Conservation (phyloP, 164 flowering plant species). For the Sextonia rubra region DNA sequence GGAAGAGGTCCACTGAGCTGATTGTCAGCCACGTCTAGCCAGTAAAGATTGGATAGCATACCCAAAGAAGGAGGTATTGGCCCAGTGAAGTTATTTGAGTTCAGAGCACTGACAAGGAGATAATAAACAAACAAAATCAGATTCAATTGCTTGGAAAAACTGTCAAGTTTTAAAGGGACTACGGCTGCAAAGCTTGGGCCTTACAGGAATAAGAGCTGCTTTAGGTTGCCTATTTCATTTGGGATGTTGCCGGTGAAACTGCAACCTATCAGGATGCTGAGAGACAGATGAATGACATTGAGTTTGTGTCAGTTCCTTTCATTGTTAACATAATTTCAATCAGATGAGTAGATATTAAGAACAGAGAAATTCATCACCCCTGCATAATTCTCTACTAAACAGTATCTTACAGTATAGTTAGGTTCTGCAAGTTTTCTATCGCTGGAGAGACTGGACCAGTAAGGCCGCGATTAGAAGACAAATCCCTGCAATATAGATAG, state of each 20-base stretch:
- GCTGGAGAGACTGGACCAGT: constrained; percentile 57
- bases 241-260: constrained; percentile 75
- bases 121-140: not conserved
- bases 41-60: constrained; percentile 62
- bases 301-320: not conserved
- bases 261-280: constrained; percentile 81
- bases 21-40: constrained; percentile 92
- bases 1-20: constrained; percentile 73
- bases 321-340: not conserved
- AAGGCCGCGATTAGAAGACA: constrained; percentile 67
- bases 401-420: constrained; percentile 59
- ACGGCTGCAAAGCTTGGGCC: constrained; percentile 3
- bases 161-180: not conserved
- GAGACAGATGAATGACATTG: not conserved
- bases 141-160: not conserved
- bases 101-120: constrained; percentile 62
- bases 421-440: constrained; percentile 54
- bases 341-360: too few species aligned
- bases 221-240: constrained; percentile 64
- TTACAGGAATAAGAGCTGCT: constrained; percentile 70
- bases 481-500: constrained; percentile 46
- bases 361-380: not conserved
- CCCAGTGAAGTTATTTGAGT: constrained; percentile 75
- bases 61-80: constrained; percentile 76
- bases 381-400: not conserved